Percentiles rank a stretch among this genome's conserved stretches.
Conservation (phyloP, 2,329 filamentous ascomycete species). For the Domatiomyces catenatus region DNA sequence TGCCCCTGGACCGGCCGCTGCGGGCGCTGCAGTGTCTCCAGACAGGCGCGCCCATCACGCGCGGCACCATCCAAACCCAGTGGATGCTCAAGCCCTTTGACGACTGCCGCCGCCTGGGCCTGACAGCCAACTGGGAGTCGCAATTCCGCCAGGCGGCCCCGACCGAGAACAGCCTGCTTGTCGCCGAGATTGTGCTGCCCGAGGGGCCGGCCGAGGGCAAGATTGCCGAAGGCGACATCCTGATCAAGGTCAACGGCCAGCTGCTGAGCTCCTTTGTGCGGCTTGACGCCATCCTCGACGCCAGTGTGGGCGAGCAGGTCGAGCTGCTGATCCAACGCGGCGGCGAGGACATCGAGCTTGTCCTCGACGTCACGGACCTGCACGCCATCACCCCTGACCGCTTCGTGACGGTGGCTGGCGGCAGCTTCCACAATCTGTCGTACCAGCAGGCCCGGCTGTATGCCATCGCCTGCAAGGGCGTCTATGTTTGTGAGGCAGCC, state of each 20-base stretch:
- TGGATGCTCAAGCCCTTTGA: slow-evolving; percentile 96
- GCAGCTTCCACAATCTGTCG: slow-evolving; percentile 87
- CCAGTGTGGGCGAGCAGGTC: slow-evolving; percentile 64
- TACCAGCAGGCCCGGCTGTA: slow-evolving; percentile 97
- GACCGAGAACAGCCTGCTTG: slow-evolving; percentile 89
- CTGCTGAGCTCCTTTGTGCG: slow-evolving; percentile 85
- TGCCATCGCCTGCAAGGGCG: slow-evolving; percentile 77
- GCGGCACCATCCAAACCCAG: slow-evolving; percentile 95
- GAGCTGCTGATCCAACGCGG: slow-evolving; percentile 74
- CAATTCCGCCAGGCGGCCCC: slow-evolving; percentile 71
- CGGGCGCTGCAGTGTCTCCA: slow-evolving; percentile 78
- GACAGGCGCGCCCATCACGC: slow-evolving; percentile 56
- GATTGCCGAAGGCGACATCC: slow-evolving; percentile 83
- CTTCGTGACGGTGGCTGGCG: slow-evolving; percentile 86
- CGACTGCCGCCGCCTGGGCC: slow-evolving; percentile 77
- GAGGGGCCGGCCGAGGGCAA: slow-evolving; percentile 75
- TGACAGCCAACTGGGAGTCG: slow-evolving; percentile 74
- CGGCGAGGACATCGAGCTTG: slow-evolving; percentile 70
- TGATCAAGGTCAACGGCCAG: slow-evolving; percentile 86
- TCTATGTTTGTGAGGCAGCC: slow-evolving; percentile 87
- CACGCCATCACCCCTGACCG: slow-evolving; percentile 91
- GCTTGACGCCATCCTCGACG: slow-evolving; percentile 81
- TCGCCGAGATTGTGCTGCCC: slow-evolving; percentile 86
- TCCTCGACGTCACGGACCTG: slow-evolving; percentile 72
- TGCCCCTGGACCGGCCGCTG: slow-evolving; percentile 78